Evolutionary conservation across 352 stramenopile species (phyloP).

Genomic region (Lagenidium sp.): DNA sequence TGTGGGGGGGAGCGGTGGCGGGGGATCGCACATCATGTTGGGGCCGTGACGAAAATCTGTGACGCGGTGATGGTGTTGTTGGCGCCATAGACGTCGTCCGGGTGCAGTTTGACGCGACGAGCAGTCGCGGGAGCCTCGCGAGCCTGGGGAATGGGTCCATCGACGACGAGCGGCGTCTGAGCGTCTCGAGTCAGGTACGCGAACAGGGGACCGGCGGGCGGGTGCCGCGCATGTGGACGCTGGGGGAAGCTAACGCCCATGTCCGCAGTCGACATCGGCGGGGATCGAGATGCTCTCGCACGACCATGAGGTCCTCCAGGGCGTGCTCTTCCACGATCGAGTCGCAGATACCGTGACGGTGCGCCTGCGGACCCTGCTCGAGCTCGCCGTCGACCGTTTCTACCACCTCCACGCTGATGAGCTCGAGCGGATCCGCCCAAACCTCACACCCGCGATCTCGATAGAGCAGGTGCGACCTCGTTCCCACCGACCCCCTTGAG

Average conservation of each 20-base stretch:
- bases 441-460: constrained; percentile 10
- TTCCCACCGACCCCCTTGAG: neutral
- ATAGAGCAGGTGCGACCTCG: constrained; percentile 13
- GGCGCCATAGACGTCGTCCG: constrained; percentile 54
- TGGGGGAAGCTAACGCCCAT: too few species aligned
- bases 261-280: neutral
- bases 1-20: too few species aligned
- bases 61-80: constrained; percentile 1
- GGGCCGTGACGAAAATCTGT: too few species aligned
- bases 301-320: constrained; percentile 46
- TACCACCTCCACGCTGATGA: constrained; percentile 28
- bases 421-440: constrained; percentile 27
- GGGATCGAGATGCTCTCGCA: constrained; percentile 64
- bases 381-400: constrained; percentile 43
- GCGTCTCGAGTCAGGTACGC: constrained; percentile 7
- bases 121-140: constrained; percentile 7
- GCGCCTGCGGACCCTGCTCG: constrained; percentile 46
- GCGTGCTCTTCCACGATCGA: constrained; percentile 72
- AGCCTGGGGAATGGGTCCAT: constrained; percentile 5
- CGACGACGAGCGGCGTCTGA: constrained; percentile 10
- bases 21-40: too few species aligned
- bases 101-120: constrained; percentile 47
- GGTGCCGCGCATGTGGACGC: too few species aligned
- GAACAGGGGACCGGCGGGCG: too few species aligned
- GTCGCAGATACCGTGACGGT: constrained; percentile 29